phyloP scores from a whole-genome alignment of 192 early-diverging fungal species.

The Haplosporangium gracile region DNA sequence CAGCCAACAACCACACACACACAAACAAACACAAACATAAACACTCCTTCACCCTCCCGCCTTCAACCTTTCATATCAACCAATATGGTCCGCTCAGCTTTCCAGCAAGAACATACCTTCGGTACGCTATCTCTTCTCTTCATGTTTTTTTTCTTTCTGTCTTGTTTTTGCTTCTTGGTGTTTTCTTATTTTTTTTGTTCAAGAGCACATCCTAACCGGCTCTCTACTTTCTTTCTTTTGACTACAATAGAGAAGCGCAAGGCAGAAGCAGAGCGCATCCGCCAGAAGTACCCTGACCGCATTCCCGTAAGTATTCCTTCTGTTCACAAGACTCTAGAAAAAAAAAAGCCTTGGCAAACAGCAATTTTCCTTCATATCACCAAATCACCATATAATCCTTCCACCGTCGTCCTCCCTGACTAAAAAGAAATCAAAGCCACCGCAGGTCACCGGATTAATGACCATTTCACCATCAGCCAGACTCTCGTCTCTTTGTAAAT shows the following conservation, averaged over 20 bases:
- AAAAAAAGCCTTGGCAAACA: neutral
- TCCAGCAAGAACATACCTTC: slow-evolving; percentile 97
- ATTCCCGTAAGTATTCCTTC: slow-evolving; percentile 70
- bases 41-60: neutral
- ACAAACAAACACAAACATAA: neutral
- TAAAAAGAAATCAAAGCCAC: slow-evolving; percentile 1
- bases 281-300: slow-evolving; percentile 95
- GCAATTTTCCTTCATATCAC: neutral
- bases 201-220: neutral
- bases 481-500: neutral
- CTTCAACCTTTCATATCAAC: neutral
- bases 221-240: neutral
- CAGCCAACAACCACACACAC: too few relatives aligned
- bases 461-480: neutral
- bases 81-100: slow-evolving; percentile 84
- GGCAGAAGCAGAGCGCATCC: slow-evolving; percentile 95
- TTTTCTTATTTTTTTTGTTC: neutral
- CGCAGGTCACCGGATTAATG: neutral
- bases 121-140: slow-evolving; percentile 66
- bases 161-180: neutral
- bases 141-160: too few relatives aligned
- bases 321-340: neutral
- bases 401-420: neutral
- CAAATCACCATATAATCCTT: neutral
- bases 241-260: slow-evolving; percentile 93